phyloP scores from a whole-genome alignment of 1,284 basidiomycete species.

The Porogramme epimiltina region DNA sequence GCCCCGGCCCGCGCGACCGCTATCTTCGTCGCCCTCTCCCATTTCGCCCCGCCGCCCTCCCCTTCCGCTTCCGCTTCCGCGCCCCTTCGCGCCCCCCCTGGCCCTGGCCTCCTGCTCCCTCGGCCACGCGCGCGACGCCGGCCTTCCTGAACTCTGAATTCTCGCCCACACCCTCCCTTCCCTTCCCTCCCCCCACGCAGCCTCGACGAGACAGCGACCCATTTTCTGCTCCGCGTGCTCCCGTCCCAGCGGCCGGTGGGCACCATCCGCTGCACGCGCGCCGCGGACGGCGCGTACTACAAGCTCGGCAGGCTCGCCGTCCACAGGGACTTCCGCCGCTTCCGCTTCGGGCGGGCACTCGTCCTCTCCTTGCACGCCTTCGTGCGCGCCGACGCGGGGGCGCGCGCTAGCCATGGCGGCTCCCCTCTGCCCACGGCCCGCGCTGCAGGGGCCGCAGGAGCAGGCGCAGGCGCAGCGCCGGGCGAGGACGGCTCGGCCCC shows the following conservation, averaged over 20 bases:
- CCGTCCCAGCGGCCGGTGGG: constrained; percentile 65
- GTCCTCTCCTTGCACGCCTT: constrained; percentile 62
- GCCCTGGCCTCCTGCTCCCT: too few relatives aligned
- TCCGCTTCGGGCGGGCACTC: constrained; percentile 63
- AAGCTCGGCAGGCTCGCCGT: constrained; percentile 74
- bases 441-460: too few relatives aligned
- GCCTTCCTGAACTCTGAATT: constrained; percentile 1
- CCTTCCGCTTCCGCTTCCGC: constrained; percentile 1
- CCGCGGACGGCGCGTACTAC: constrained; percentile 42
- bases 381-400: constrained; percentile 41
- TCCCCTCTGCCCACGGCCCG: too few relatives aligned
- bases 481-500: too few relatives aligned
- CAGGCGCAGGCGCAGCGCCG: too few relatives aligned
- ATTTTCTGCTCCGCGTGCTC: constrained; percentile 68
- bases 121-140: neutral
- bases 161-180: constrained; percentile 4
- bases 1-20: too few relatives aligned
- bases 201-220: constrained; percentile 60
- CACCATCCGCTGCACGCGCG: constrained; percentile 54
- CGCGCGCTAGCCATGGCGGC: too few relatives aligned
- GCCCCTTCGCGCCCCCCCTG: neutral
- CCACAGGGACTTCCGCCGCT: constrained; percentile 62
- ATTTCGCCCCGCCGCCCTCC: constrained; percentile 1
- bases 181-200: constrained; percentile 35
- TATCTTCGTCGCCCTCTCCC: constrained; percentile 4